phyloP scores from a whole-genome alignment of 192 early-diverging fungal species.

The Backusella parvicylindrica region DNA sequence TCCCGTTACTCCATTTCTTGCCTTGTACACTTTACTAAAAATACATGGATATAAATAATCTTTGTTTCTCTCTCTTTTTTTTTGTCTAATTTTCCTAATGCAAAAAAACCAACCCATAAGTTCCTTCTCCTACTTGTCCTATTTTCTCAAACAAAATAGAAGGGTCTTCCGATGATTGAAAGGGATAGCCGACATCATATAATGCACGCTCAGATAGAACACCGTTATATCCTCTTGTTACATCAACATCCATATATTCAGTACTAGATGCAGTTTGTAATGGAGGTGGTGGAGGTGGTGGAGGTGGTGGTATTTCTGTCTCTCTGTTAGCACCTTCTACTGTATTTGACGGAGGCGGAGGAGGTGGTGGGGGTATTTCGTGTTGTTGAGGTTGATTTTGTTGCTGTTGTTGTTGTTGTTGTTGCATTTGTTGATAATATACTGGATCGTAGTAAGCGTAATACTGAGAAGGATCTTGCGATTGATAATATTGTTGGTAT shows the following conservation, averaged over 20 bases:
- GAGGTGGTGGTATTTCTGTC: background rate
- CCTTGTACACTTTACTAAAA: conserved; percentile 79
- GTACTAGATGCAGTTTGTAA: background rate
- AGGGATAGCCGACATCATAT: conserved; percentile 29
- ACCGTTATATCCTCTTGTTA: background rate
- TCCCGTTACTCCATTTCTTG: conserved; percentile 63
- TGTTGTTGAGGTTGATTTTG: background rate
- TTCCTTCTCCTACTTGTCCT: conserved; percentile 81
- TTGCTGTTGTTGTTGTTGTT: background rate
- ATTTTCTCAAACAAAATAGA: conserved; percentile 66
- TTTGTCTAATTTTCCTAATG: background rate
- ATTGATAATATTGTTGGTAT: conserved; percentile 9
- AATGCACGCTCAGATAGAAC: conserved; percentile 7
- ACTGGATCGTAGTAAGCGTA: conserved; percentile 2
- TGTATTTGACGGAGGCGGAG: background rate
- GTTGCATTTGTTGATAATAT: conserved; percentile 2
- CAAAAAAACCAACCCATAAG: conserved; percentile 57
- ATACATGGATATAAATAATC: background rate
- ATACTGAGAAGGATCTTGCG: background rate
- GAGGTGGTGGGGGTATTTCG: conserved; percentile 3
- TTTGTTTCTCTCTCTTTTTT: background rate
- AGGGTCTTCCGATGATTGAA: conserved; percentile 31
- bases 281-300: background rate
- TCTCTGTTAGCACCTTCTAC: background rate
- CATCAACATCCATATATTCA: background rate